Evolutionary conservation across 2,329 filamentous ascomycete species (phyloP).

Genomic region (Aspergillus pseudonomiae): DNA sequence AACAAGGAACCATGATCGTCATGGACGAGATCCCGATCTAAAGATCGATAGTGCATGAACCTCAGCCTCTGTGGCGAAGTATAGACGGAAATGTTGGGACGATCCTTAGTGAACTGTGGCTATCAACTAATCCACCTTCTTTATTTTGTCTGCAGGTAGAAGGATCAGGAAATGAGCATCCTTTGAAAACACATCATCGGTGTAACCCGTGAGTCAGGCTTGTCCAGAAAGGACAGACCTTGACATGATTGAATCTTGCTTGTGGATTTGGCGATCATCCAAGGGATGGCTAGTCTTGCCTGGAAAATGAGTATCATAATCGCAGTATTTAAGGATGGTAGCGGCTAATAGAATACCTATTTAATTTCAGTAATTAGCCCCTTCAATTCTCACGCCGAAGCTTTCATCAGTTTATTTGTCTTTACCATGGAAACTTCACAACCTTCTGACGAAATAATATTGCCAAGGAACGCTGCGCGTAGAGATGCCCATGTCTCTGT

Average conservation of each 20-base stretch:
- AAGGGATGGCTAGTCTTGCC: background rate
- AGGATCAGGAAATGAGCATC: background rate
- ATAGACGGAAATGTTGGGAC: background rate
- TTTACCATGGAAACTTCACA: background rate
- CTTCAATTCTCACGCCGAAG: background rate
- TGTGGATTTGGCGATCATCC: background rate
- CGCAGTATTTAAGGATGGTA: background rate
- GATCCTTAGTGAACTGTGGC: background rate
- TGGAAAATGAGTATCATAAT: background rate
- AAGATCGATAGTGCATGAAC: background rate
- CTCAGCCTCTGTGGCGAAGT: background rate
- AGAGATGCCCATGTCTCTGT: constrained; percentile 10
- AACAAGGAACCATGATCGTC: background rate
- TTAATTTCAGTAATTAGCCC: background rate
- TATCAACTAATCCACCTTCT: background rate
- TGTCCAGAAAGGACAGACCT: background rate
- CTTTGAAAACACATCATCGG: background rate
- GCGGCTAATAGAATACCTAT: background rate
- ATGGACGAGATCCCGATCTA: background rate
- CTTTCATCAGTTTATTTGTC: background rate
- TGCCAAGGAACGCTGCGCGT: background rate
- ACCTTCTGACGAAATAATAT: background rate
- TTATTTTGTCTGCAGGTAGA: background rate
- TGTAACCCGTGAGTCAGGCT: background rate
- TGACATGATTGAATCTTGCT: background rate